Evolutionary conservation across 2,329 filamentous ascomycete genomes (phyloP), one percentile per base, ranked within the genome.

Genomic region (Aspergillus fumigatiaffinis): DNA sequence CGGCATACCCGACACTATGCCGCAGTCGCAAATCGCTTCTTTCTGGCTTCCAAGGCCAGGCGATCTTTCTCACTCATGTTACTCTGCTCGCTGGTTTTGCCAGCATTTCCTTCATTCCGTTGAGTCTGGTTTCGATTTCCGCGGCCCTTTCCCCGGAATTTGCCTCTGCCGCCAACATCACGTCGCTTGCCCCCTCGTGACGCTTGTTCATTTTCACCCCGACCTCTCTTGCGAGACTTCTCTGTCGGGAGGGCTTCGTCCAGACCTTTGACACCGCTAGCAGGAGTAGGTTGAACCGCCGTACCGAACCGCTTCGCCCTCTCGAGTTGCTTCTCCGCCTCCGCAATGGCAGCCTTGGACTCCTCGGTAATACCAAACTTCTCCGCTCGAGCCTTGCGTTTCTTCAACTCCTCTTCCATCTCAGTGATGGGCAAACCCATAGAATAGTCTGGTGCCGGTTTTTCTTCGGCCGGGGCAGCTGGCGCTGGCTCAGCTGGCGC

Each of bases 311-410:
- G 73, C 67, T 80, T 79, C 3, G 78, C 77, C 28, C 79, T 73
- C 57, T 79, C 73, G 20, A 79, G 59, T 14, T 74, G 69, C 66
- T 78, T 80, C 59, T 75, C 69, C 12, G 77, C 75, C 53, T 79
- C 77, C 51, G 70, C 69, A 47, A 73, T 60, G 2, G 70, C 71
- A 14, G 72, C 69, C 54, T 74, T 68, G 1, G 72, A 63, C 23
- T 76, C 74, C 56, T 77, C 73, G n/a, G 72, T 70, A 41, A 77
- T 74, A 21, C 78, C 78, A 60, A 81, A 81, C 57, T 79, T 78
- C 60, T 76, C 77, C 12, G 79, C 79, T 52, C 79, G 77, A 41
- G 75, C 74, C 65, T 78, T 79, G 59, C 79, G 77, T 69, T 79
- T 80, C 55, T 70, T 74, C 62, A 80, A 59, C 55, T 81, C 79